Conservation (phyloP, 805 yeast genomes). For the Brettanomyces anomalus region DNA sequence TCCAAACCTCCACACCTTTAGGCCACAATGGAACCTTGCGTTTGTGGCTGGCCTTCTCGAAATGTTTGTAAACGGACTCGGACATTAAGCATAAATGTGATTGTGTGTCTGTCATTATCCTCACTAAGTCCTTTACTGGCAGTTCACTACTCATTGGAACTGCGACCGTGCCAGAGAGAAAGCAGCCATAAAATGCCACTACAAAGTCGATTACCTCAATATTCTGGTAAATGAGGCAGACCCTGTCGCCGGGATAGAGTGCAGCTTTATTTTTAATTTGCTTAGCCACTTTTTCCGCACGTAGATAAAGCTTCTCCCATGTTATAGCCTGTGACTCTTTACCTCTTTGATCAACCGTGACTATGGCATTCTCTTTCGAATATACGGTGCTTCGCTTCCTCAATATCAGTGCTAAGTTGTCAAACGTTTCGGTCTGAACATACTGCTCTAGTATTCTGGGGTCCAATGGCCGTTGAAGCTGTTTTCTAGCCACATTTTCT, state of each 20-base stretch:
- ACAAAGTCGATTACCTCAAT: slow-evolving; percentile 80
- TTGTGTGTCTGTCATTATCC: slow-evolving; percentile 64
- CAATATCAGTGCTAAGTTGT: slow-evolving; percentile 62
- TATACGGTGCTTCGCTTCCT: slow-evolving; percentile 62
- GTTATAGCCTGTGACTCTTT: slow-evolving; percentile 68
- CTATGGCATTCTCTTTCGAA: slow-evolving; percentile 60
- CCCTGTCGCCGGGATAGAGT: slow-evolving; percentile 73
- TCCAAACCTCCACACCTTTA: slow-evolving; percentile 63
- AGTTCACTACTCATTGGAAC: slow-evolving; percentile 81
- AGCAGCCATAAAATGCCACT: slow-evolving; percentile 82
- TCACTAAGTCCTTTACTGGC: slow-evolving; percentile 58
- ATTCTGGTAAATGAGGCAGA: slow-evolving; percentile 74
- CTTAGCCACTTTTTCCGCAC: slow-evolving; percentile 83
- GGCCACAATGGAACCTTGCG: slow-evolving; percentile 45
- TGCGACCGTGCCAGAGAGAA: slow-evolving; percentile 88
- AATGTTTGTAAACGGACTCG: slow-evolving; percentile 63
- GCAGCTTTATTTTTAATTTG: slow-evolving; percentile 67
- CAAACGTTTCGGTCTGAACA: slow-evolving; percentile 34
- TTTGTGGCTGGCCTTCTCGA: slow-evolving; percentile 49
- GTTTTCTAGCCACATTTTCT: background rate
- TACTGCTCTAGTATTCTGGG: slow-evolving; percentile 42
- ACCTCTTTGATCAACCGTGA: slow-evolving; percentile 68
- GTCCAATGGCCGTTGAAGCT: slow-evolving; percentile 50
- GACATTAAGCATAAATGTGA: slow-evolving; percentile 75
- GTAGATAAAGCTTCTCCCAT: slow-evolving; percentile 82